Base-by-base conservation (phyloP, 208 protist species). In the Trypanosoma lewisi region DNA sequence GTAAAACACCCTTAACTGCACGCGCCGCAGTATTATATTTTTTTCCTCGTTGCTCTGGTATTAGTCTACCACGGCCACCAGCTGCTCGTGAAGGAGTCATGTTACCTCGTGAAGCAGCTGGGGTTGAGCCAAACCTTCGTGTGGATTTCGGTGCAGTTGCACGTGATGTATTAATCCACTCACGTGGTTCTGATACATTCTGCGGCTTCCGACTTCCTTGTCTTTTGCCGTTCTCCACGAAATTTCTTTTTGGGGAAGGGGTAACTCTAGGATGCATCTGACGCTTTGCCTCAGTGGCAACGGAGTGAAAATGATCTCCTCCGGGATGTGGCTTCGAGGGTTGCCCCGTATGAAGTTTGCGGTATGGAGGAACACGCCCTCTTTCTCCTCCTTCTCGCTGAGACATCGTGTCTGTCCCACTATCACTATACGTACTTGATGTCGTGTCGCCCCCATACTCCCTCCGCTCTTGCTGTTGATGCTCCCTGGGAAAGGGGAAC, bases 11-110 rank as follows among this genome's bases (percentile, higher is more conserved):
- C 31, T 61, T 59, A 17, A 61, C 9, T 39, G 63, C 52, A 49
- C 63, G 42, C 6, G 63, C 63, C 2, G 34, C 51, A 17, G 53
- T 47, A 25, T 62, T 62, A 23, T 61, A 61, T 44, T 69, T 42
- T 27, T n/a, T 61, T 4, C 23, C 54, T 33, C 33, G 27, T 19
- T 33, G 28, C 14, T 41, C 27, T 30, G 7, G 16, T 47, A 28
- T 33, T 21, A 12, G 21, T 45, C 42, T 64, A 25, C 14, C 25
- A 21, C 4, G 21, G 30, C 42, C 56, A 25, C 14, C 25, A 21
- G 27, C 0, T 34, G 45, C 4, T 30, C 41, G 28, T 33, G 17
- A 17, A 1, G 3, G 12, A 23, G 48, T 34, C 25, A 6, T 19
- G 19, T 12, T 27, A 21, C 17, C 5, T 33, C 36, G 14, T 56